Base-by-base conservation (phyloP, 306 rosid genomes). In the Vigna reflexopilosa region DNA sequence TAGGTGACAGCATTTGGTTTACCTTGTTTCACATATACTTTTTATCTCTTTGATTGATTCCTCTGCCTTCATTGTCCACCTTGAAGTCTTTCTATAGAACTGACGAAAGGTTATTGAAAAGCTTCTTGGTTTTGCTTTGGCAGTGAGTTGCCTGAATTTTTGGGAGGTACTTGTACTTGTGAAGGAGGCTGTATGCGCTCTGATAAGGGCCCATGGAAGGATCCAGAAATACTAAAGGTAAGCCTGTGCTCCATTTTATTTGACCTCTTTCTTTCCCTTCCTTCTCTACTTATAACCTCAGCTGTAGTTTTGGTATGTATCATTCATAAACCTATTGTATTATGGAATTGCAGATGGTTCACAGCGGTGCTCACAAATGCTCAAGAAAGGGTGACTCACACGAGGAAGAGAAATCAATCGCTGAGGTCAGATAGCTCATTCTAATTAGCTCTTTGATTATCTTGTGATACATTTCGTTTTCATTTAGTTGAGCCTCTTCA, bases 191-290 rank as follows among this genome's bases (percentile, higher is more conserved):
- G 98, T 72, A 85, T 91, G 97, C 86, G 82, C 57, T 91, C 98
- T 34, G 98, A 95, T 36, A 95, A 91, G 85, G 98, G 97, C 64
- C 97, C 98, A 6, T 95, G 98, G 98, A 95, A 87, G 52, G 93
- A 95, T 80, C 67, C 77, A 14, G 87, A 87, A 67, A 83, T 91
- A 42, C 15, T 92, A 66, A 89, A 13, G 88, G 98, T 91, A 24
- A 70, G 32, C 44, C 54, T 52, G 1, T 38, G 34, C n/a, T 58
- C 34, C 58, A 52, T 61, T 54, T 50, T 19, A 5, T 2, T 57
- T 8, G 14, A 3, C 59, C 64, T 17, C 47, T 9, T 28, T 38
- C 22, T 40, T 75, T 56, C 28, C 28, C 16, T 24, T 36, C 19
- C 61, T 59, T 81, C 73, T 63, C 26, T 24, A 65, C 66, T 65